Conservation (phyloP, 23 red algal genomes). For the Gracilariopsis chorda region DNA sequence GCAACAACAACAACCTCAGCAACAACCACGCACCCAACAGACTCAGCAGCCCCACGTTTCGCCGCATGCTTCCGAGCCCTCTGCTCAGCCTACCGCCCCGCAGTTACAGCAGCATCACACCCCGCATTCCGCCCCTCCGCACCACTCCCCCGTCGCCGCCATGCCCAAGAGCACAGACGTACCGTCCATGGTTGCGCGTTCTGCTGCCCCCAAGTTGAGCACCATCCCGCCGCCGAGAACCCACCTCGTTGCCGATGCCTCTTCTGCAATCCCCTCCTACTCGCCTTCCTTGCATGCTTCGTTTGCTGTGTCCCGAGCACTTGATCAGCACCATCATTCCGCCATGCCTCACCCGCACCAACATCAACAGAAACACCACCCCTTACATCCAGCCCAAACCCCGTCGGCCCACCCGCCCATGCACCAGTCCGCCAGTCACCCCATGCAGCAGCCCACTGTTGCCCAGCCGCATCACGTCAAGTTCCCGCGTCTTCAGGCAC, state of each 20-base stretch:
- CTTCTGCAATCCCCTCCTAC: not conserved
- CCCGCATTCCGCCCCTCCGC: not conserved
- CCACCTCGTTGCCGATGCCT: not conserved
- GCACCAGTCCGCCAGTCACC: not conserved
- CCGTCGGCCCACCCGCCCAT: not conserved
- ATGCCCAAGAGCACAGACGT: not conserved
- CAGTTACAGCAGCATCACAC: not conserved
- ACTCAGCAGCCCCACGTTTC: not conserved
- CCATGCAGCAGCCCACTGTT: not conserved
- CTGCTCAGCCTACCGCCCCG: not conserved
- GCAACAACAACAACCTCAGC: not conserved
- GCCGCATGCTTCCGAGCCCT: not conserved
- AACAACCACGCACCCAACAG: not conserved
- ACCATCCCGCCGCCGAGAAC: not conserved
- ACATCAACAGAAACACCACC: not conserved
- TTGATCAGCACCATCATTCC: not conserved
- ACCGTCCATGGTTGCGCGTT: not conserved
- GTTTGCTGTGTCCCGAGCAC: not conserved
- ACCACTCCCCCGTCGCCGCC: not conserved
- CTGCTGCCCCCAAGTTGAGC: not conserved
- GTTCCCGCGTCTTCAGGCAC: constrained; percentile 10
- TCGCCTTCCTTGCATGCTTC: not conserved
- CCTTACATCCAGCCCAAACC: not conserved
- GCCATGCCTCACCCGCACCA: not conserved
- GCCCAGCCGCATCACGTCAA: not conserved